Evolutionary conservation across 1,284 basidiomycete species (phyloP), one percentile per base, ranked within the genome.

Genomic region (Ceratobasidium sp.): DNA sequence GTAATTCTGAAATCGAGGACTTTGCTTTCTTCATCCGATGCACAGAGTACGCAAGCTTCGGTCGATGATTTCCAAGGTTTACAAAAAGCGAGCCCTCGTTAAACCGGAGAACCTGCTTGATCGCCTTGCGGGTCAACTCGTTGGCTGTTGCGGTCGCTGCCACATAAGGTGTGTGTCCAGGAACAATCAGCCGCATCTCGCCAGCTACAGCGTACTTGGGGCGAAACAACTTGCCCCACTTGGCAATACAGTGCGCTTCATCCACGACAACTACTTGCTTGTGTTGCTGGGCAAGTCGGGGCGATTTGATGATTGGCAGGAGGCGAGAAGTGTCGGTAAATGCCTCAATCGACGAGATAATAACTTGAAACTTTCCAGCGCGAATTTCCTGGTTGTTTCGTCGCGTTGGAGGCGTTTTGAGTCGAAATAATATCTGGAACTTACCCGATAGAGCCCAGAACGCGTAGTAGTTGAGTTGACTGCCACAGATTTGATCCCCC

Each of bases 201-300:
- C 67, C 77, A 5, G 40, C 9, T 15, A 26, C 18, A 4, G 44
- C 42, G 28, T 49, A 78, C 23, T 4, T 23, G 13, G 18, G 33
- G 13, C 67, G 28, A 61, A 78, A 77, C 1, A 3, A 10, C n/a
- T 40, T 63, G 15, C 67, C 49, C 67, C 77, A 78, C 20, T 5
- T 44, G n/a, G 9, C 10, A 9, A 70, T 60, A 40, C 55, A 71
- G 77, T 78, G 77, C 46, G 67, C 77, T 28, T 78, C 55, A 26
- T 78, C 56, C 20, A 71, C 33, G n/a, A 71, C 51, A 20, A 61
- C 12, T 4, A 44, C 20, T 13, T 51, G 42, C n/a, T 26, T 20
- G 15, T 15, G 26, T 18, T 15, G 18, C 20, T 4, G 9, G 33
- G 42, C 77, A 28, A 78, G 49, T 23, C 28, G 10, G n/a, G 23